Base-by-base conservation (phyloP, 2,329 filamentous ascomycete genomes). In the Paraconiothyrium sp. region DNA sequence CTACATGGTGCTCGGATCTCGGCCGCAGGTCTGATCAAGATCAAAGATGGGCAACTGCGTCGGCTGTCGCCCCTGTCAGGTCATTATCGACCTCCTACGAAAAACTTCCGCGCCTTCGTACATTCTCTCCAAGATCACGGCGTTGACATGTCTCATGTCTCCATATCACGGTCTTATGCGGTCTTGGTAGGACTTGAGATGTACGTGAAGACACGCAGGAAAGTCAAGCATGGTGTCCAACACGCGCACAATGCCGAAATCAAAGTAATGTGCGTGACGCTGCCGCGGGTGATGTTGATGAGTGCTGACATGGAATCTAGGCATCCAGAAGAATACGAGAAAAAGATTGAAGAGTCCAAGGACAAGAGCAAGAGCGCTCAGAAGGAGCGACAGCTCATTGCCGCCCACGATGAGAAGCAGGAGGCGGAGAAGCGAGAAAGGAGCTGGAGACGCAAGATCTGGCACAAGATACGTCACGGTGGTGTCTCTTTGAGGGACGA, bases 71-170 rank as follows among this genome's bases (percentile, higher is more conserved):
- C 84, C 0, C 72, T 87, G 3, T 83, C 79, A 43, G 93, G 93
- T 0, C 93, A 97, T 78, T 97, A 97, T 76, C 88, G 93, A 0
- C 93, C 93, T 0, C 92, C 93, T 0, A 88, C 92, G 0, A 86
- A 88, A 63, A 97, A 94, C 74, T 97, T 97, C 73, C 88, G 91
- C 34, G 89, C 90, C 1, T 97, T 97, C 71, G 86, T 97, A 2
- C 87, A 89, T 63, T 89, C 84, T 9, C 83, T 97, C 4, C 88
- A 89, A 67, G 88, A 89, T 0, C 86, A 86, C 35, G 91, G 91
- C 1, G 93, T 90, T 0, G 93, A 97, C 76, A 91, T 94, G 86
- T 88, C 85, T 14, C 89, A 87, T 30, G 89, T 96, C 11, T 91
- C 89, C 20, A 91, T 97, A 49, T 92, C 89, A 46, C 90, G 93